A percentile compares a stretch with the other conserved stretches of the same genome.
phyloP scores from a whole-genome alignment of 2,329 filamentous ascomycete genomes.

The Myriangium duriaei region DNA sequence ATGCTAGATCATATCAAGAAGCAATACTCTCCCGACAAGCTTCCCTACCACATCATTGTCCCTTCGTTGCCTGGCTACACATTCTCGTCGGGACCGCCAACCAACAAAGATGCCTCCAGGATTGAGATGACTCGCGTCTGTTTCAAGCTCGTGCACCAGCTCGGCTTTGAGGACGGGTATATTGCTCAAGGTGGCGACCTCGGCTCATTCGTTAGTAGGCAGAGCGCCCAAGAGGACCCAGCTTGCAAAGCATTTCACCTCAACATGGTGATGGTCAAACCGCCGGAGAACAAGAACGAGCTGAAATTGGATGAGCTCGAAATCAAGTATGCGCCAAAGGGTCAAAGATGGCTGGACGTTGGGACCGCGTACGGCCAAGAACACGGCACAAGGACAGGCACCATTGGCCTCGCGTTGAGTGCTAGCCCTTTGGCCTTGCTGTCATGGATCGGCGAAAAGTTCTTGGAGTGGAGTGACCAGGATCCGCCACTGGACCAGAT shows the following conservation, averaged over 20 bases:
- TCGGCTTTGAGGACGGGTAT: constrained; percentile 43
- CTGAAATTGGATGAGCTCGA: constrained; percentile 23
- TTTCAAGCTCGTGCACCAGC: constrained; percentile 38
- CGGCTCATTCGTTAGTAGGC: constrained; percentile 32
- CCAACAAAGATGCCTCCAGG: constrained; percentile 31
- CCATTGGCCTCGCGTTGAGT: constrained; percentile 42
- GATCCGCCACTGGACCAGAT: constrained; percentile 30
- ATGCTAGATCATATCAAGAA: constrained; percentile 34
- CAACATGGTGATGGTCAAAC: constrained; percentile 15
- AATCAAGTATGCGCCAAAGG: constrained; percentile 25
- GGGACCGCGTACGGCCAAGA: constrained; percentile 40
- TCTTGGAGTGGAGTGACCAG: constrained; percentile 40
- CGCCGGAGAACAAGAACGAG: constrained; percentile 16
- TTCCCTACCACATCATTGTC: constrained; percentile 46
- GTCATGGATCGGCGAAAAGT: constrained; percentile 48
- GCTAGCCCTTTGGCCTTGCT: constrained; percentile 45
- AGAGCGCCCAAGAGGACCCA: constrained; percentile 29
- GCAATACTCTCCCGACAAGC: constrained; percentile 36
- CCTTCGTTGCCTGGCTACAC: constrained; percentile 44
- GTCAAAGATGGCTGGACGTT: constrained; percentile 26
- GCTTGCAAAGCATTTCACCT: constrained; percentile 32
- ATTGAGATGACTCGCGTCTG: constrained; percentile 33
- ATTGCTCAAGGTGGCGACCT: constrained; percentile 47
- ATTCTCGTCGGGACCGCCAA: constrained; percentile 37
- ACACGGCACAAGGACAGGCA: constrained; percentile 44